phyloP scores from a whole-genome alignment of 495 filamentous ascomycete genomes.

The Cercophora samala region DNA sequence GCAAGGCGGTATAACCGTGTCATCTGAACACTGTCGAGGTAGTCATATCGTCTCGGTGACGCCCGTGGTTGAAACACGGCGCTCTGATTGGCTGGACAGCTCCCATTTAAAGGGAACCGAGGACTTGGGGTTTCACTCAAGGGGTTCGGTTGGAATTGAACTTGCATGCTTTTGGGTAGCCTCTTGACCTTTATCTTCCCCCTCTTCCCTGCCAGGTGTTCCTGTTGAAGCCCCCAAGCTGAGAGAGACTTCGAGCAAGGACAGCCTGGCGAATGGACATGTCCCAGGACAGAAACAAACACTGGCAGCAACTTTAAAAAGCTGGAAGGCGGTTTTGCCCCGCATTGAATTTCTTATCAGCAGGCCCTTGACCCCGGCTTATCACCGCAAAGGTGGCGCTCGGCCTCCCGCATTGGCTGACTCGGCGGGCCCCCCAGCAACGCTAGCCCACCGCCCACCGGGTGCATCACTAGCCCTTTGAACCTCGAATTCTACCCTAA shows the following conservation, averaged over 20 bases:
- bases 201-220: neutral
- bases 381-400: neutral
- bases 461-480: neutral
- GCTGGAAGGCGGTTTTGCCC: slow-evolving; percentile 1
- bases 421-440: neutral
- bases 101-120: neutral
- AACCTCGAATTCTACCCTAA: neutral
- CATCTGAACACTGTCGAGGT: neutral
- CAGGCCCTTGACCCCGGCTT: neutral
- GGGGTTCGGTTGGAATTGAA: neutral
- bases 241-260: neutral
- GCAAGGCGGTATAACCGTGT: neutral
- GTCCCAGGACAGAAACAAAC: neutral
- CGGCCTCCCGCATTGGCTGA: slow-evolving; percentile 1
- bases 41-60: neutral
- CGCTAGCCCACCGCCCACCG: slow-evolving; percentile 2
- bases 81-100: neutral
- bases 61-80: neutral
- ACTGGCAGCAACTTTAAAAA: neutral
- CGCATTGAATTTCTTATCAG: slow-evolving; percentile 1
- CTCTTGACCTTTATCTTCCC: neutral
- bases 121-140: neutral
- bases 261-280: neutral
- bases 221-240: neutral
- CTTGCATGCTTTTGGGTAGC: neutral